phyloP scores from a whole-genome alignment of 106 monocot genomes.

The Iris macrosiphon region DNA sequence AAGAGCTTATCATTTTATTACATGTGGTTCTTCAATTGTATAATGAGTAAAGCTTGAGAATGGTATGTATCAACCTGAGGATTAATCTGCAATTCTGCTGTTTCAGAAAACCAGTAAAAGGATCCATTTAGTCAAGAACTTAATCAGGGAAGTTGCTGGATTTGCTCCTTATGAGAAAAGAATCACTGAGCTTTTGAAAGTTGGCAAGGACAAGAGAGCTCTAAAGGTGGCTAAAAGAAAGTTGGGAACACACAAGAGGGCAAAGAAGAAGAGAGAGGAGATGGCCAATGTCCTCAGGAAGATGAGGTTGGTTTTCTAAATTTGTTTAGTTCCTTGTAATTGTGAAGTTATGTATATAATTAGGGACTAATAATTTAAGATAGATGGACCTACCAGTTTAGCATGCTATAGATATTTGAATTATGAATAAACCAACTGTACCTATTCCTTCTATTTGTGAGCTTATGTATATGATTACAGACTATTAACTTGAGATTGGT shows the following conservation, averaged over 20 bases:
- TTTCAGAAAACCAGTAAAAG: slow-evolving; percentile 62
- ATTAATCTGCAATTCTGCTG: background rate
- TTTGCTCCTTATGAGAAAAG: slow-evolving; percentile 41
- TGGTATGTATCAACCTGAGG: too few species aligned
- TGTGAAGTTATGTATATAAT: background rate
- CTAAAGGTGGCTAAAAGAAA: slow-evolving; percentile 33
- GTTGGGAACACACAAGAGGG: slow-evolving; percentile 31
- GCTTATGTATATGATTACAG: too few species aligned
- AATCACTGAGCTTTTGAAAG: slow-evolving; percentile 36
- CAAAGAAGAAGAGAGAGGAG: slow-evolving; percentile 38
- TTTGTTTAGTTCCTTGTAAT: background rate
- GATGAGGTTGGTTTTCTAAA: slow-evolving; percentile 20
- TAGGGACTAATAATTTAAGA: too few species aligned
- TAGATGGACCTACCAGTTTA: too few species aligned
- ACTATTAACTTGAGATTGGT: too few species aligned
- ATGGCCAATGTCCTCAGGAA: slow-evolving; percentile 38
- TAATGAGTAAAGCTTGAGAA: too few species aligned
- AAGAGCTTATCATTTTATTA: too few species aligned
- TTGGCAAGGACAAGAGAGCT: slow-evolving; percentile 34
- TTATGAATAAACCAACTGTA: too few species aligned
- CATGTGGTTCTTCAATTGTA: too few species aligned
- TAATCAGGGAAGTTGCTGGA: slow-evolving; percentile 38
- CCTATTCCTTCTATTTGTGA: too few species aligned
- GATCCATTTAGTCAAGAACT: slow-evolving; percentile 35
- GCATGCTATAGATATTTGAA: too few species aligned